These are phyloP conservation scores for Colletotrichum acutatum DNA, from an alignment of 2,329 filamentous ascomycete species.

Conservation along the genomic window DNA sequence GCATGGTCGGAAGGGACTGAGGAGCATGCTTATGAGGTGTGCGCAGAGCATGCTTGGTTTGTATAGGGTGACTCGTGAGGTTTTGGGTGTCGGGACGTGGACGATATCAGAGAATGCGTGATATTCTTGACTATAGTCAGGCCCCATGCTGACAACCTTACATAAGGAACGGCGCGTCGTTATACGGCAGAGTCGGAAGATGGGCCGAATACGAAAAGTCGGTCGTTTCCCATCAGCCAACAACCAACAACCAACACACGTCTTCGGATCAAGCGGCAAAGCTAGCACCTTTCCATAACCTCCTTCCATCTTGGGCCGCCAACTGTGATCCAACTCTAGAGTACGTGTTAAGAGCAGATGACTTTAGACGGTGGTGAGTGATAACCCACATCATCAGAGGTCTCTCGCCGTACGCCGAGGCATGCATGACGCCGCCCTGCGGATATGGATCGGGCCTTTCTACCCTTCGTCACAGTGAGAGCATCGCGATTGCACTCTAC, in stretches of 20 bases:
- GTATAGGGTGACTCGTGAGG: too few relatives aligned
- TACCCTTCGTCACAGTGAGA: too few relatives aligned
- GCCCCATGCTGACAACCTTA: too few relatives aligned
- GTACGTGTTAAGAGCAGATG: too few relatives aligned
- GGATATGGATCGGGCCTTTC: too few relatives aligned
- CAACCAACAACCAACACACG: background rate
- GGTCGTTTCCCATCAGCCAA: background rate
- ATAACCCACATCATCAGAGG: too few relatives aligned
- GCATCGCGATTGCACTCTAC: too few relatives aligned
- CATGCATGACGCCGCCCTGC: too few relatives aligned
- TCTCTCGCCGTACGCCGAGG: too few relatives aligned
- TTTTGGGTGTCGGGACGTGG: background rate
- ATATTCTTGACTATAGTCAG: too few relatives aligned
- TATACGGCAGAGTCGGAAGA: background rate
- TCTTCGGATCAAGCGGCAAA: constrained; percentile 1
- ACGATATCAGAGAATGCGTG: background rate
- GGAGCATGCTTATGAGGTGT: background rate
- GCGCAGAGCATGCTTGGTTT: background rate
- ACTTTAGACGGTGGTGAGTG: too few relatives aligned
- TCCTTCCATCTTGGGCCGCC: background rate
- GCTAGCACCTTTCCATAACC: background rate
- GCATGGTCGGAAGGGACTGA: background rate
- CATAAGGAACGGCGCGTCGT: background rate
- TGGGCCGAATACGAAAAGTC: background rate
- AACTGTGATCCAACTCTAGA: too few relatives aligned